Percentiles rank a stretch among this genome's conserved stretches.
Conservation (phyloP, 1,284 basidiomycete species). For the Boletus austroedulis region DNA sequence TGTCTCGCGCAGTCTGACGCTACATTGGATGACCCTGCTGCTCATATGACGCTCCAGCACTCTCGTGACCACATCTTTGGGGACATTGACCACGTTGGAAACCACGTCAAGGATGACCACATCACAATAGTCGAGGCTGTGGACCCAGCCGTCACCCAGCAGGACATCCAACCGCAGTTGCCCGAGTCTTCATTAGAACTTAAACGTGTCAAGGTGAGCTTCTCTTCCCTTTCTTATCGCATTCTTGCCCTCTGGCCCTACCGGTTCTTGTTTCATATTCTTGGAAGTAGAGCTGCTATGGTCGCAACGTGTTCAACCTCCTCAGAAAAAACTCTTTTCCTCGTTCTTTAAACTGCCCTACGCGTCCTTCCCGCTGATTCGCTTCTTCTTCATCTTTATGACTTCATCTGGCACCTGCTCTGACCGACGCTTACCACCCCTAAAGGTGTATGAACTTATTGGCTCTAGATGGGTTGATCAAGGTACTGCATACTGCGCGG, state of each 20-base stretch:
- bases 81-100: slow-evolving; percentile 39
- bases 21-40: slow-evolving; percentile 25
- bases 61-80: slow-evolving; percentile 36
- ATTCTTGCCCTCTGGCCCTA: slow-evolving; percentile 14
- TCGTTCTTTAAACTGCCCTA: slow-evolving; percentile 19
- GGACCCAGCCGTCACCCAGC: slow-evolving; percentile 36
- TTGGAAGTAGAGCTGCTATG: slow-evolving; percentile 20
- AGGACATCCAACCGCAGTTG: slow-evolving; percentile 38
- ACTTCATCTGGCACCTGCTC: slow-evolving; percentile 33
- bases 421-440: slow-evolving; percentile 31
- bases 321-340: slow-evolving; percentile 6
- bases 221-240: slow-evolving; percentile 25
- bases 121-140: slow-evolving; percentile 38
- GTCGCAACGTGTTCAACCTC: slow-evolving; percentile 26
- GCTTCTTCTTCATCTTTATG: slow-evolving; percentile 29
- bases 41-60: slow-evolving; percentile 32
- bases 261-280: slow-evolving; percentile 18
- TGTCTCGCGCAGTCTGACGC: slow-evolving; percentile 32
- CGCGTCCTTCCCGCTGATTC: slow-evolving; percentile 22
- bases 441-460: slow-evolving; percentile 88
- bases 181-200: slow-evolving; percentile 38
- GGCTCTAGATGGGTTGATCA: slow-evolving; percentile 89
- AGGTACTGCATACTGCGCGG: slow-evolving; percentile 91
- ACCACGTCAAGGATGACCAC: slow-evolving; percentile 35
- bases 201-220: slow-evolving; percentile 43